Percentiles rank a stretch among this genome's conserved stretches.
Conservation (phyloP, 1,139 yeast species). For the Casaregolazyma suthepensis region DNA sequence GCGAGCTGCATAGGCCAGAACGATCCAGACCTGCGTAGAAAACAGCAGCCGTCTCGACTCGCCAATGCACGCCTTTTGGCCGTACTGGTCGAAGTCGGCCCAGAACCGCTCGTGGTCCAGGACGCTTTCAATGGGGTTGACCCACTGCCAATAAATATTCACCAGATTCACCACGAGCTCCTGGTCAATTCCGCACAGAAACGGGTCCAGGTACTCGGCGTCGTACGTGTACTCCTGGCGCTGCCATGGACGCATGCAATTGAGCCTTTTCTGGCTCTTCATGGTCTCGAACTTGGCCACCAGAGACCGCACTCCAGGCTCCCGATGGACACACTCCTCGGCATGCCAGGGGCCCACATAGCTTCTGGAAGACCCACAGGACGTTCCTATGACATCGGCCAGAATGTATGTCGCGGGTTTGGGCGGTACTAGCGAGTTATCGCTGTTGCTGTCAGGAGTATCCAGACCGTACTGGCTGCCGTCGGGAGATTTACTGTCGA, state of each 20-base stretch:
- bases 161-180: conserved; percentile 10
- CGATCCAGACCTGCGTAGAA: conserved; percentile 10
- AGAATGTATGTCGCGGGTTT: conserved; percentile 2
- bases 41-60: not conserved
- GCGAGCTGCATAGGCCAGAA: conserved; percentile 13
- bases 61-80: not conserved
- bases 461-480: not conserved
- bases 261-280: conserved; percentile 11
- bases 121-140: conserved; percentile 15
- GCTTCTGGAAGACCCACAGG: conserved; percentile 5
- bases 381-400: not conserved
- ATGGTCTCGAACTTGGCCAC: conserved; percentile 13
- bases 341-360: conserved; percentile 16
- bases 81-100: conserved; percentile 11
- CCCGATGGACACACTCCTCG: conserved; percentile 12
- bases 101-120: conserved; percentile 11
- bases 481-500: not conserved
- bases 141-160: conserved; percentile 13
- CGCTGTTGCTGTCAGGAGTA: not conserved
- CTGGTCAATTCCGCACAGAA: conserved; percentile 13
- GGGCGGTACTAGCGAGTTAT: not conserved
- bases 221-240: conserved; percentile 8
- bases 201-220: conserved; percentile 10
- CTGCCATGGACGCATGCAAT: conserved; percentile 17
- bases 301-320: conserved; percentile 13